Base-by-base conservation (phyloP, 257 asterid genomes). In the Capsicum pubescens region DNA sequence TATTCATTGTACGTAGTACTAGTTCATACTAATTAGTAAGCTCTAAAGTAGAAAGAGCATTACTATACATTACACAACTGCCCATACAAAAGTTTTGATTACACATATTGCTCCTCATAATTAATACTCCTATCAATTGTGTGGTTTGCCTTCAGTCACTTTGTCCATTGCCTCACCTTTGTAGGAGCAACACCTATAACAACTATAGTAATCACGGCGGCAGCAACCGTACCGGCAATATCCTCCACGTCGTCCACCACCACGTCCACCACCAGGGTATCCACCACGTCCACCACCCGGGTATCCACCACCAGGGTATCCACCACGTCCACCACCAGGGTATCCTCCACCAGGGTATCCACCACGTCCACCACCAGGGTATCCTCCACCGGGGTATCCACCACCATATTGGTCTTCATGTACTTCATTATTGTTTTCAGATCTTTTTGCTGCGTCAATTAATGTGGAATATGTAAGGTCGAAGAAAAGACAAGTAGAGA, bases 301-400 rank as follows among this genome's bases (percentile, higher is more conserved):
- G n/a, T 71, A 42, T 19, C 64, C 83, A 35, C 90, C 90, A 19
- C 87, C 87, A 10, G 56, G 87, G 14, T 87, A 83, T 79, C 87
- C 90, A 0, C 92, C 87, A 9, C 85, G 57, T 44, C 80, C 83
- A 59, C 57, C 80, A 15, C 57, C 36, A 3, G 16, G 42, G 42
- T 63, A 63, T 9, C 70, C 80, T 0, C 58, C 80, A 0, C 57
- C 80, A 68, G 68, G 83, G n/a, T 71, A 42, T 19, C 80, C 83
- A 59, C 57, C 80, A 21, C 83, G 57, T 44, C 80, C 83, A 59
- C 57, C 80, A 15, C 57, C 36, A 3, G 16, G 42, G 42, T 63
- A 63, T 9, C 70, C 80, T 0, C 58, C 80, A 0, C 57, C 80
- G 32, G 68, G 83, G n/a, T 71, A 42, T 19, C 80, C 83, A 59